Percentiles rank a stretch among this genome's conserved stretches.
Evolutionary conservation across 2,329 filamentous ascomycete species (phyloP).

Genomic region (Xylariaceae sp.): DNA sequence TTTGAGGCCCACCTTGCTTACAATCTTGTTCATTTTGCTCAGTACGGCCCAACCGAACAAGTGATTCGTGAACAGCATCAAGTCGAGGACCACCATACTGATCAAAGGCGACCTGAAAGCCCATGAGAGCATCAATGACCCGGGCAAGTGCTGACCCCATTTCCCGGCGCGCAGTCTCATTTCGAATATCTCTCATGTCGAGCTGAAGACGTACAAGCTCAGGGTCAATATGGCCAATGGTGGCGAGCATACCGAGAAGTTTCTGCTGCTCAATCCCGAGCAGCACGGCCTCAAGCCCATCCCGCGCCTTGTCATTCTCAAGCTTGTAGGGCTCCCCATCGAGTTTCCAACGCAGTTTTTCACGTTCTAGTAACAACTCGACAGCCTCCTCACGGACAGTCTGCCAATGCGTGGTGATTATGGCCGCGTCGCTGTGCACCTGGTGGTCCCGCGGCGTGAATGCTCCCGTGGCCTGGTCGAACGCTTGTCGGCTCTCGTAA

Average conservation of each 20-base stretch:
- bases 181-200: neutral
- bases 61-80: too few relatives aligned
- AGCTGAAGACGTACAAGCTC: neutral
- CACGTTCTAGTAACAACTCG: neutral
- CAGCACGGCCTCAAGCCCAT: neutral
- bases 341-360: neutral
- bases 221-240: neutral
- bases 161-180: neutral
- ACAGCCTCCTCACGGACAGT: neutral
- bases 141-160: neutral
- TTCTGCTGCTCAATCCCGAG: constrained; percentile 4
- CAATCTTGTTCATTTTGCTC: too few relatives aligned
- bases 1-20: too few relatives aligned
- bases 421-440: neutral
- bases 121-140: neutral
- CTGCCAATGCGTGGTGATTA: neutral
- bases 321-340: too few relatives aligned
- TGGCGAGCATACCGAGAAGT: neutral
- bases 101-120: neutral
- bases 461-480: neutral
- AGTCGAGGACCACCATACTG: too few relatives aligned
- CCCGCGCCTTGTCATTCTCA: neutral
- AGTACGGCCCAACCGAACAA: too few relatives aligned
- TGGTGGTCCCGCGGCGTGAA: neutral
- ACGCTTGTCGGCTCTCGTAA: neutral